Evolutionary conservation across 441 rosid genomes (phyloP).

Genomic region (Hypseocharis bilobata): DNA sequence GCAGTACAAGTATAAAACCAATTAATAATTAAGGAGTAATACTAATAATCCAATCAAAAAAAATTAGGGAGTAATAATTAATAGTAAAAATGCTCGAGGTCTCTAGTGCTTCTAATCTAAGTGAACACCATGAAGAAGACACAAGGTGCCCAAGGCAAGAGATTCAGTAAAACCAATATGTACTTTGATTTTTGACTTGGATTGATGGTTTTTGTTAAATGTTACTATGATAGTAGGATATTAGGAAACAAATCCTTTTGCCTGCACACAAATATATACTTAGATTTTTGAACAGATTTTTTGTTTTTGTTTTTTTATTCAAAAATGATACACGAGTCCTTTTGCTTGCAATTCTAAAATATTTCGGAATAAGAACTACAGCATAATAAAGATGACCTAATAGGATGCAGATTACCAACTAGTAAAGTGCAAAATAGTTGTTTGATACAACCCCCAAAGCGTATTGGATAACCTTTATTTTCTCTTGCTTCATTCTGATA

Average conservation of each 20-base stretch:
- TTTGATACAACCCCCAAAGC: not conserved
- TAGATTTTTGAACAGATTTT: no score
- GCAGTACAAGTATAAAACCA: not conserved
- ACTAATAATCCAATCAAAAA: not conserved
- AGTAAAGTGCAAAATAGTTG: not conserved
- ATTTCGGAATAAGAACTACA: not conserved
- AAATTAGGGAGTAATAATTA: not conserved
- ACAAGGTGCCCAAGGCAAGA: no score
- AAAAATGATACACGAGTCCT: no score
- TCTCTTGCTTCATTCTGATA: constrained; percentile 14
- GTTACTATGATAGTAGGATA: not conserved
- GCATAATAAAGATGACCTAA: not conserved
- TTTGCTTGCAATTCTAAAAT: not conserved
- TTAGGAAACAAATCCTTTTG: not conserved
- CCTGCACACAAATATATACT: no score
- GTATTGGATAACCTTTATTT: not conserved
- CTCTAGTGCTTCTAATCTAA: not conserved
- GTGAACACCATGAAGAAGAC: no score
- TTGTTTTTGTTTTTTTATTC: no score
- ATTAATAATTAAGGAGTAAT: not conserved
- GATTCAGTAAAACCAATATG: no score
- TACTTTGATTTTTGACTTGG: not conserved
- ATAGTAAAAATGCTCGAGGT: not conserved
- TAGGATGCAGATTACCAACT: not conserved
- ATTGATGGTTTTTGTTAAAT: not conserved